Evolutionary conservation across 2,329 filamentous ascomycete genomes (phyloP).

Genomic region (Phaeosphaeriaceae sp.): DNA sequence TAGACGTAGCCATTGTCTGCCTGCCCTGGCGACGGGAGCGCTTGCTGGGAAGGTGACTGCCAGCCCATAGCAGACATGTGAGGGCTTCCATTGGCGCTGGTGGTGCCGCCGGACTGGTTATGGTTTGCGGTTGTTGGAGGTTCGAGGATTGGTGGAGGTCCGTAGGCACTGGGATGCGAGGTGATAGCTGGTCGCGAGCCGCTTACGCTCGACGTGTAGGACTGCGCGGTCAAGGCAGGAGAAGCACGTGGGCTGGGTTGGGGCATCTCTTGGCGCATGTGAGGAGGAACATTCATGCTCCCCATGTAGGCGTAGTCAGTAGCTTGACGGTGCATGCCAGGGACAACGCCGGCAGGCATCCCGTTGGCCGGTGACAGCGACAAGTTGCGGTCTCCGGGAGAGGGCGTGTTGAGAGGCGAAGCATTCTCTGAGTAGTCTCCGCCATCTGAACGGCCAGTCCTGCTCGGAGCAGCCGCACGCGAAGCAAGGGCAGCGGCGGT

Average conservation of each 20-base stretch:
- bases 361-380: conserved; percentile 83
- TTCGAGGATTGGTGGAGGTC: conserved; percentile 84
- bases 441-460: conserved; percentile 70
- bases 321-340: conserved; percentile 70
- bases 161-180: conserved; percentile 83
- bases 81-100: conserved; percentile 80
- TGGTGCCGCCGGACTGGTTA: conserved; percentile 64
- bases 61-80: conserved; percentile 84
- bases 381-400: conserved; percentile 77
- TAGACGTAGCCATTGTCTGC: conserved; percentile 79
- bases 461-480: conserved; percentile 53
- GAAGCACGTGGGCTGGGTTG: conserved; percentile 72
- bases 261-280: conserved; percentile 78
- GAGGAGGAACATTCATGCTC: conserved; percentile 79
- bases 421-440: conserved; percentile 74
- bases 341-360: conserved; percentile 68
- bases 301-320: conserved; percentile 80
- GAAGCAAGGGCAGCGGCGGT: conserved; percentile 83
- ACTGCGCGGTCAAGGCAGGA: conserved; percentile 69
- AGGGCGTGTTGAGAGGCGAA: conserved; percentile 80
- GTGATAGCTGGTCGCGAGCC: conserved; percentile 68
- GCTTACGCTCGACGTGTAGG: conserved; percentile 63
- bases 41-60: conserved; percentile 82
- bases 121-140: conserved; percentile 79
- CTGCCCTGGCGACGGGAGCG: conserved; percentile 73